Percentiles rank a stretch among this genome's conserved stretches.
Evolutionary conservation across 2,329 filamentous ascomycete species (phyloP).

Genomic region (Aureobasidium sp.): DNA sequence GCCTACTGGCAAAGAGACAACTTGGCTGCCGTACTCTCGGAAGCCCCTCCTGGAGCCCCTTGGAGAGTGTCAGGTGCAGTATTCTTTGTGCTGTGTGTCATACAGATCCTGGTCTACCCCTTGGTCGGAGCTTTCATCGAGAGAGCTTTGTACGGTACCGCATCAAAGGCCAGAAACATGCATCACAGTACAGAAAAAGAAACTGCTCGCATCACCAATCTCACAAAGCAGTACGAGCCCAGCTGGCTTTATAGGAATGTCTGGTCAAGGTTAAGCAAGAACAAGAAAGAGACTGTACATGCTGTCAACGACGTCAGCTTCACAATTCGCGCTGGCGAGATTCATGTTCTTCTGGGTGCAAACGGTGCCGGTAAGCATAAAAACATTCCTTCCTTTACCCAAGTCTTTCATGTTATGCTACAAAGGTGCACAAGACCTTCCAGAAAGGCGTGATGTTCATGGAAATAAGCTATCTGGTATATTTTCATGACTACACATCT

Average conservation of each 20-base stretch:
- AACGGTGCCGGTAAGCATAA: constrained; percentile 74
- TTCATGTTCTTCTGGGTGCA: constrained; percentile 77
- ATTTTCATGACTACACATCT: too few relatives aligned
- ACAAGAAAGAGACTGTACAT: constrained; percentile 58
- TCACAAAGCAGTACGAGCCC: constrained; percentile 73
- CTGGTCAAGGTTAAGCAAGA: constrained; percentile 41
- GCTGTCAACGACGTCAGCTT: constrained; percentile 72
- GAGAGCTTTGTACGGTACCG: constrained; percentile 66
- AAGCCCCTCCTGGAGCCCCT: constrained; percentile 48
- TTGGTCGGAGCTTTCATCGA: constrained; percentile 69
- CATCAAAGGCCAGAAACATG: constrained; percentile 47
- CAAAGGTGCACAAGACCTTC: too few relatives aligned
- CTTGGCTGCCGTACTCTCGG: constrained; percentile 53
- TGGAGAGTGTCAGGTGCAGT: constrained; percentile 67
- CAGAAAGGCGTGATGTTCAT: too few relatives aligned
- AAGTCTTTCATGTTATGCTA: too few relatives aligned
- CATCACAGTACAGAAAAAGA: constrained; percentile 25
- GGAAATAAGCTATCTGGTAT: too few relatives aligned
- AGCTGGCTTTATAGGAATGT: constrained; percentile 49
- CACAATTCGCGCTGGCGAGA: constrained; percentile 67
- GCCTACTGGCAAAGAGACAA: constrained; percentile 66
- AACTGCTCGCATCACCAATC: constrained; percentile 63
- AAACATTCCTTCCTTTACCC: too few relatives aligned
- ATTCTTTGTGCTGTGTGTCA: constrained; percentile 67
- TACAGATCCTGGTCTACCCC: constrained; percentile 74